phyloP scores from a whole-genome alignment of 352 stramenopile genomes.

The Aphanomyces cochlioides region DNA sequence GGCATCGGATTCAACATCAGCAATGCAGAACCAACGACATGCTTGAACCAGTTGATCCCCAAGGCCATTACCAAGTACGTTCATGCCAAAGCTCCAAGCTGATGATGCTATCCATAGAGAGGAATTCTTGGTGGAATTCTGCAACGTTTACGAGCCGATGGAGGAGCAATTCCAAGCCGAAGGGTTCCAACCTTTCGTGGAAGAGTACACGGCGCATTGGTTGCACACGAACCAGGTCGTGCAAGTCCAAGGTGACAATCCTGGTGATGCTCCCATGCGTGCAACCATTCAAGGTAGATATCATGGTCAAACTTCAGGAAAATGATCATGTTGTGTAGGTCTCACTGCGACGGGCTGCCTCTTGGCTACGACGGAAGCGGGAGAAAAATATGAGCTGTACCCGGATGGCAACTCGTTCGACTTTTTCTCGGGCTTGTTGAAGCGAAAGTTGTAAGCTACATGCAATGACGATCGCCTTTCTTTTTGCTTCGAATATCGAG shows the following conservation, averaged over 20 bases:
- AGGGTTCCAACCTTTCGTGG: conserved; percentile 82
- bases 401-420: conserved; percentile 88
- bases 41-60: conserved; percentile 76
- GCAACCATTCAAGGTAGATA: conserved; percentile 29
- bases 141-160: conserved; percentile 85
- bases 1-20: conserved; percentile 88
- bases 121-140: conserved; percentile 83
- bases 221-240: conserved; percentile 82
- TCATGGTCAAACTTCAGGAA: neutral
- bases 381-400: conserved; percentile 77
- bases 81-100: neutral
- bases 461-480: conserved; percentile 84
- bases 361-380: conserved; percentile 43
- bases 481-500: conserved; percentile 82
- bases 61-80: conserved; percentile 76
- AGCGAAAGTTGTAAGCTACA: conserved; percentile 65
- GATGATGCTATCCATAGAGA: conserved; percentile 44
- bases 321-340: conserved; percentile 52
- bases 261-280: conserved; percentile 34
- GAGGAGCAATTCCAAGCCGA: conserved; percentile 71
- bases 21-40: conserved; percentile 81
- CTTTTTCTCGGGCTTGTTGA: conserved; percentile 80
- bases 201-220: conserved; percentile 78
- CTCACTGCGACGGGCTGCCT: conserved; percentile 77
- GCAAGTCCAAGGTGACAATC: conserved; percentile 51